Conservation (phyloP, 192 early-diverging fungal species). For the Coemansia sp. region DNA sequence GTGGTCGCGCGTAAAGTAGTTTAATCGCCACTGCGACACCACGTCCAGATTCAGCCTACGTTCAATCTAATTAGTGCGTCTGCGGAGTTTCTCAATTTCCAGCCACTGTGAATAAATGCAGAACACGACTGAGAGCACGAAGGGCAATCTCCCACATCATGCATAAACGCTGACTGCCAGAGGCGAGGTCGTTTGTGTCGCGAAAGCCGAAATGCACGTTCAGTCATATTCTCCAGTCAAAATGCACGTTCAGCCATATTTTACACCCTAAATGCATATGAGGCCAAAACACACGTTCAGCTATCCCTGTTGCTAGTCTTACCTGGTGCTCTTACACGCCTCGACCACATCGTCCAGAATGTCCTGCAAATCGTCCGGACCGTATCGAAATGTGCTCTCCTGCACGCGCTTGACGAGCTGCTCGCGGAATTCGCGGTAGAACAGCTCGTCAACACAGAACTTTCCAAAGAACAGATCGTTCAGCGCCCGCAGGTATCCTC, state of each 20-base stretch:
- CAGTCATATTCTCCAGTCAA: no score
- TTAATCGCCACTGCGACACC: conserved; percentile 55
- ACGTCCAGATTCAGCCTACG: conserved; percentile 47
- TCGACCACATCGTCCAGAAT: conserved; percentile 45
- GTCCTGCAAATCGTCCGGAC: conserved; percentile 42
- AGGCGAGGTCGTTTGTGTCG: no score
- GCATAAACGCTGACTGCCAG: no score
- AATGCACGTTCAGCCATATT: no score
- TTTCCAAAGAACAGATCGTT: conserved; percentile 55
- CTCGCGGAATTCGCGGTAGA: conserved; percentile 51
- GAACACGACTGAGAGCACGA: no score
- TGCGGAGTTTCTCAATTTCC: neutral
- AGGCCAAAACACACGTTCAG: no score
- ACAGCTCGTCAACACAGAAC: conserved; percentile 55
- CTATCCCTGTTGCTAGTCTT: conserved; percentile 3
- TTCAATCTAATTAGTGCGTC: neutral
- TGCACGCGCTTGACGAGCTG: conserved; percentile 51
- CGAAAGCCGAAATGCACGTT: no score
- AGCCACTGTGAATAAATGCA: conserved; percentile 6
- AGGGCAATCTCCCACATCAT: no score
- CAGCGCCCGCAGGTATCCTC: conserved; percentile 46
- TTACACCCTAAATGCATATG: no score
- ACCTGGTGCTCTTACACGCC: conserved; percentile 52
- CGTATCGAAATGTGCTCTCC: conserved; percentile 45
- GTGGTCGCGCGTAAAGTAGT: conserved; percentile 51